Conservation (phyloP, 345 rosid genomes). For the Turritis glabra region DNA sequence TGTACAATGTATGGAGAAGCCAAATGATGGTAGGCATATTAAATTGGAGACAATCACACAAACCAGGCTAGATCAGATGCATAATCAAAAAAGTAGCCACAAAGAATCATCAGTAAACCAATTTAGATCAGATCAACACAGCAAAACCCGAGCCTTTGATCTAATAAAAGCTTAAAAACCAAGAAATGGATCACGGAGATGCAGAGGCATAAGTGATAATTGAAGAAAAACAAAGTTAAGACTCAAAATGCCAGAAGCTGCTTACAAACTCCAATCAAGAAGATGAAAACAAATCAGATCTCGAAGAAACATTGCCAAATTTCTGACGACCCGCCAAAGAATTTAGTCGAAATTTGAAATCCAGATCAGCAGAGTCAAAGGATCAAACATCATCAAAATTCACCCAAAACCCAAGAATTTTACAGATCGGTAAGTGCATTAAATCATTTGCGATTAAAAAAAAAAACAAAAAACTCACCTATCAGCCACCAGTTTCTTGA, state of each 20-base stretch:
- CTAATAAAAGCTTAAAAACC: background rate
- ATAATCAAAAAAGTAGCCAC: background rate
- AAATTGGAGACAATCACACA: too few relatives aligned
- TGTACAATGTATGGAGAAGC: background rate
- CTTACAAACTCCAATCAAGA: background rate
- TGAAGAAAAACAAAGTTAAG: conserved; percentile 7
- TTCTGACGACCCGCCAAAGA: conserved; percentile 8
- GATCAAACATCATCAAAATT: background rate
- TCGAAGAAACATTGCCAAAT: background rate
- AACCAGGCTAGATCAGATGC: conserved; percentile 8
- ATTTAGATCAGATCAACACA: conserved; percentile 25
- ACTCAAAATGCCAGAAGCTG: conserved; percentile 19
- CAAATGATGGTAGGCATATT: background rate
- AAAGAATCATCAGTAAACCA: conserved; percentile 1
- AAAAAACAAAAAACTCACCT: conserved; percentile 3
- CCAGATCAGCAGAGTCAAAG: conserved; percentile 22
- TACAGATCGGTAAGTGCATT: conserved; percentile 2
- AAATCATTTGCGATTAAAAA: background rate
- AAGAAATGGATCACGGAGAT: conserved; percentile 1
- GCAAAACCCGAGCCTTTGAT: conserved; percentile 1
- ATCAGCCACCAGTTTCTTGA: conserved; percentile 29
- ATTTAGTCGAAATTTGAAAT: conserved; percentile 9
- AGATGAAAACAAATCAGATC: conserved; percentile 32
- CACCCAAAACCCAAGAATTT: conserved; percentile 13
- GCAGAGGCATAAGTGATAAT: conserved; percentile 2